Conservation (phyloP, 805 yeast genomes). For the Saccharomycopsis olivae region DNA sequence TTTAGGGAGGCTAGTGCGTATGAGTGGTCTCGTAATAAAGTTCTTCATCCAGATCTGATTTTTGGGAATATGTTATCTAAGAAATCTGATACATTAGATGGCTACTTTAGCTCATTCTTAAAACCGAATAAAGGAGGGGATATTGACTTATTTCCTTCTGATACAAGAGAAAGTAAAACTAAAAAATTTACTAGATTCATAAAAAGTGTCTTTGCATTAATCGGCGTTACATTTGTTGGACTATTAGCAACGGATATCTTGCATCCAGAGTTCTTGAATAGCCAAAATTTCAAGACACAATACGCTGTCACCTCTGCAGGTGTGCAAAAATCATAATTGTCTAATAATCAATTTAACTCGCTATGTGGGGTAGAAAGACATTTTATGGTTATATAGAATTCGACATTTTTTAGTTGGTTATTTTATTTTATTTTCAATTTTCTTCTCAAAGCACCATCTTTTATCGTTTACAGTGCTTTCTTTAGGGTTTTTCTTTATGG, state of each 20-base stretch:
- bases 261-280: slow-evolving; percentile 11
- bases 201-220: slow-evolving; percentile 1
- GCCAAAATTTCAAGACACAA: too few species aligned
- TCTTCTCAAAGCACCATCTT: too few species aligned
- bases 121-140: background rate
- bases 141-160: slow-evolving; percentile 1
- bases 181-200: background rate
- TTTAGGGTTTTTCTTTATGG: too few species aligned
- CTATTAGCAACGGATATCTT: slow-evolving; percentile 6
- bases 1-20: slow-evolving; percentile 13
- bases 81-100: background rate
- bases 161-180: background rate
- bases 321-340: too few species aligned
- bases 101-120: slow-evolving; percentile 4
- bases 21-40: slow-evolving; percentile 16
- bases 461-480: too few species aligned
- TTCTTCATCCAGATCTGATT: slow-evolving; percentile 11
- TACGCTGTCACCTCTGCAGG: too few species aligned
- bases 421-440: too few species aligned
- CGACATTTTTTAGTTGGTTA: too few species aligned
- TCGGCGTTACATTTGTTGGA: slow-evolving; percentile 12
- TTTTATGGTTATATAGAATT: too few species aligned
- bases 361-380: too few species aligned
- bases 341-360: too few species aligned
- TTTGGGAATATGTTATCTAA: too few species aligned